Conservation (phyloP, 805 yeast species). For the Torulaspora quercuum region DNA sequence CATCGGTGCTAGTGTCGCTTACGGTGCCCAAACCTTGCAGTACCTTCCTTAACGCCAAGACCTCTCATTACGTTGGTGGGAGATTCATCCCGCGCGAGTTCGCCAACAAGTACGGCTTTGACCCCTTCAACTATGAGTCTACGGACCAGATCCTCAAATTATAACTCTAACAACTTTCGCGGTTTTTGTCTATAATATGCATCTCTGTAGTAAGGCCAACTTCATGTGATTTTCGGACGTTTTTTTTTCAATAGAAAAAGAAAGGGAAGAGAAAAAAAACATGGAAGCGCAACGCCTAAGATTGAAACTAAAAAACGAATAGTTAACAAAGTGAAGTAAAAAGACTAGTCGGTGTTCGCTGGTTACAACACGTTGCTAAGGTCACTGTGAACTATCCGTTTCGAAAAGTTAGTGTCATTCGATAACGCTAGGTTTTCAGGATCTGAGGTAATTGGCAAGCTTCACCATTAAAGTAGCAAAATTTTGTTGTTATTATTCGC, state of each 20-base stretch:
- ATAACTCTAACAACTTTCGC: no score
- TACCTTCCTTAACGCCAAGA: slow-evolving; percentile 41
- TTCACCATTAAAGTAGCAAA: no score
- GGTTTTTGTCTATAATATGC: no score
- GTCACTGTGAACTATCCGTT: not conserved
- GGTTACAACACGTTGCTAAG: not conserved
- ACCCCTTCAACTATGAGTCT: slow-evolving; percentile 56
- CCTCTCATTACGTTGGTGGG: slow-evolving; percentile 81
- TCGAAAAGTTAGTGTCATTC: no score
- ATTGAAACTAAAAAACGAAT: slow-evolving; percentile 1
- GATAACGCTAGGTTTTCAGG: no score
- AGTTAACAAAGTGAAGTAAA: not conserved
- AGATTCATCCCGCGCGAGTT: slow-evolving; percentile 67
- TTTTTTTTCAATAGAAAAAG: slow-evolving; percentile 5
- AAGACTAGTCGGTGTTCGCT: no score
- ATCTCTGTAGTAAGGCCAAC: no score
- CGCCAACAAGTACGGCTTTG: slow-evolving; percentile 71
- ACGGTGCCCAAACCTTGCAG: slow-evolving; percentile 96
- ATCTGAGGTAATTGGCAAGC: no score
- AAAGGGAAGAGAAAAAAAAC: slow-evolving; percentile 7
- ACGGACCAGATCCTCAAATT: slow-evolving; percentile 52
- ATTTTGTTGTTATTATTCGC: no score
- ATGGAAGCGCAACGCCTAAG: slow-evolving; percentile 3
- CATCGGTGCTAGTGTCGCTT: slow-evolving; percentile 69
- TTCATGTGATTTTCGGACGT: slow-evolving; percentile 5